Base-by-base conservation (phyloP, 2,329 filamentous ascomycete species). In the Rutstroemia sp. region DNA sequence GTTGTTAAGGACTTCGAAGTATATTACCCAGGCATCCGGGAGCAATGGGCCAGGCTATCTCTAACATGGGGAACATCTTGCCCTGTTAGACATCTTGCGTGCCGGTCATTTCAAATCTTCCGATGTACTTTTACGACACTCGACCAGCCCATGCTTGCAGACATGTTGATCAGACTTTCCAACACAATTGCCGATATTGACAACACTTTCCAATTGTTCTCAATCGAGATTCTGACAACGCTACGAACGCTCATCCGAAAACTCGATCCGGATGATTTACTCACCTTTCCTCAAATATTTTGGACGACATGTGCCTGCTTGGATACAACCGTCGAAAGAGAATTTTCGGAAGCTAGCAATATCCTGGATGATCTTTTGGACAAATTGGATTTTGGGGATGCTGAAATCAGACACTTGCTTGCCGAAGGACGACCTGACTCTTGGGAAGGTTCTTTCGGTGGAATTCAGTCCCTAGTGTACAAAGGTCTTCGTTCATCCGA, bases 141-240 rank as follows among this genome's bases (percentile, higher is more conserved):
- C 21, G 92, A 99, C 67, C 91, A 95, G 63, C 79, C 85, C 57
- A 99, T 97, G 92, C 80, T 99, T 16, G 91, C 90, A 2, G 94
- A 99, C 67, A 99, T 99, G 91, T 82, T 99, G 21, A 92, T 89
- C 12, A 82, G 95, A 48, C 77, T 99, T 34, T 97, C 92, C 1
- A 99, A 97, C 70, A 99, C 94, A 0, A 94, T 99, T 65, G 92
- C 95, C 0, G 92, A 97, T 62, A 91, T 96, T 64, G 90, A 96
- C 66, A 82, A 85, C 0, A 92, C 97, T 72, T 95, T 96, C 54
- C 90, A 96, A 67, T 92, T 91, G 0, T 99, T 99, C 67, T 95
- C 94, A 0, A 92, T 97, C 86, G 95, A 99, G 69, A 97, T 99
- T 57, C 73, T 99, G 53, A 96, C 92, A 0, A 99, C 95, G 0